Evolutionary conservation across 176 grass and related monocot species (phyloP).

Genomic region (Juncus inflexus): DNA sequence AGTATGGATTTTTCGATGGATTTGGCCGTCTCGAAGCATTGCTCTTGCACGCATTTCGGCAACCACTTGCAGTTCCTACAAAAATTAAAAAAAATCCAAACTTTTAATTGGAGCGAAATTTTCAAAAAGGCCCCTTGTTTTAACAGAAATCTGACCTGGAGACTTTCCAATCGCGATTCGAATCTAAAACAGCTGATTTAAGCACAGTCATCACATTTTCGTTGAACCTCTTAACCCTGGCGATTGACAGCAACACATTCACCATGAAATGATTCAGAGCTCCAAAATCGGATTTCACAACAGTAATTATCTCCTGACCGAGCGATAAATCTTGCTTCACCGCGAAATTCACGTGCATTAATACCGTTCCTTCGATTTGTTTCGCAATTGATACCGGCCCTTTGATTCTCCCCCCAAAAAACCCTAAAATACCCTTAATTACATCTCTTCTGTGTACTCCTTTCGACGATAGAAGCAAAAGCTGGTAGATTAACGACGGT

Average conservation of each 20-base stretch:
- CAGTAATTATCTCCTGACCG: conserved; percentile 58
- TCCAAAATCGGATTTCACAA: conserved; percentile 51
- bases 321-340: conserved; percentile 84
- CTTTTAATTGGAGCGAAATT: not conserved
- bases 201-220: conserved; percentile 48
- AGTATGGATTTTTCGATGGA: conserved; percentile 57
- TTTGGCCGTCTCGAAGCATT: conserved; percentile 39
- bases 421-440: conserved; percentile 52
- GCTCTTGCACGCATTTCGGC: conserved; percentile 50
- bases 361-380: conserved; percentile 71
- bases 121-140: not conserved
- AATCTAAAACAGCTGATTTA: conserved; percentile 31
- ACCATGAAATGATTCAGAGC: conserved; percentile 61
- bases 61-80: conserved; percentile 79
- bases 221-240: conserved; percentile 59
- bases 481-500: conserved; percentile 61
- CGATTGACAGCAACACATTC: conserved; percentile 64
- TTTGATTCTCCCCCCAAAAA: conserved; percentile 44
- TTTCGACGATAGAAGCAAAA: conserved; percentile 77
- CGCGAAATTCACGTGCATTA: conserved; percentile 79
- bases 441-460: conserved; percentile 45
- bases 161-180: conserved; percentile 44
- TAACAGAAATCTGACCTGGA: conserved; percentile 41
- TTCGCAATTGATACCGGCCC: conserved; percentile 51
- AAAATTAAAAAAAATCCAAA: not conserved